A percentile compares a stretch with the other conserved stretches of the same genome.
Conservation (phyloP, 345 rosid species). For the Murraya koenigii region DNA sequence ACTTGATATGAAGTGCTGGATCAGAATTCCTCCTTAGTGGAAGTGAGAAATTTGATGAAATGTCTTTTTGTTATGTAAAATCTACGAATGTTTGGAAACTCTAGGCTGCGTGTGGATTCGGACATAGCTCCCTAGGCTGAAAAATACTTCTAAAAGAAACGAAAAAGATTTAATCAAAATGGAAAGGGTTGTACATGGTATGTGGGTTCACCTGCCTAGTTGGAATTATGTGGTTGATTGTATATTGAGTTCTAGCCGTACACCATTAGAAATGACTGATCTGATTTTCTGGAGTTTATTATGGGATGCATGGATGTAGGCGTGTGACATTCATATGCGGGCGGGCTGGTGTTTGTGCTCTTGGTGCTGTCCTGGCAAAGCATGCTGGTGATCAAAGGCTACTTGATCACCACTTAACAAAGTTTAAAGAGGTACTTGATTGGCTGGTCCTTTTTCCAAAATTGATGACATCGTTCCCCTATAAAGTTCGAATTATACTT, state of each 20-base stretch:
- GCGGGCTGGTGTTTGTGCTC: constrained; percentile 68
- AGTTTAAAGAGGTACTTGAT: constrained; percentile 45
- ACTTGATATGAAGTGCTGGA: neutral
- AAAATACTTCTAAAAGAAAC: neutral
- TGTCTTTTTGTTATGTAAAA: neutral
- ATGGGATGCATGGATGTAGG: constrained; percentile 26
- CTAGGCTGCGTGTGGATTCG: neutral
- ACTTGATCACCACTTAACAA: constrained; percentile 37
- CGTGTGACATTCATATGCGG: constrained; percentile 66
- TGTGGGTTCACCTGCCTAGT: neutral
- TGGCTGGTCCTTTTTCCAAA: neutral
- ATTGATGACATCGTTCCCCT: neutral
- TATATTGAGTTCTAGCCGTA: neutral
- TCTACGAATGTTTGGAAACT: neutral
- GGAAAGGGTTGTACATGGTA: neutral
- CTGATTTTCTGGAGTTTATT: neutral
- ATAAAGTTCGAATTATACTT: neutral
- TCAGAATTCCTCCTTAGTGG: neutral
- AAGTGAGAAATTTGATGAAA: neutral
- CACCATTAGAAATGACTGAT: constrained; percentile 5
- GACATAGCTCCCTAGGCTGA: neutral
- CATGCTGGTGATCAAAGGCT: constrained; percentile 47
- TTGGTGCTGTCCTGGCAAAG: constrained; percentile 69
- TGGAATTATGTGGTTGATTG: neutral
- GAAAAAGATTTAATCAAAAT: neutral